phyloP scores from a whole-genome alignment of 441 rosid species.

The Erodium trifolium region DNA sequence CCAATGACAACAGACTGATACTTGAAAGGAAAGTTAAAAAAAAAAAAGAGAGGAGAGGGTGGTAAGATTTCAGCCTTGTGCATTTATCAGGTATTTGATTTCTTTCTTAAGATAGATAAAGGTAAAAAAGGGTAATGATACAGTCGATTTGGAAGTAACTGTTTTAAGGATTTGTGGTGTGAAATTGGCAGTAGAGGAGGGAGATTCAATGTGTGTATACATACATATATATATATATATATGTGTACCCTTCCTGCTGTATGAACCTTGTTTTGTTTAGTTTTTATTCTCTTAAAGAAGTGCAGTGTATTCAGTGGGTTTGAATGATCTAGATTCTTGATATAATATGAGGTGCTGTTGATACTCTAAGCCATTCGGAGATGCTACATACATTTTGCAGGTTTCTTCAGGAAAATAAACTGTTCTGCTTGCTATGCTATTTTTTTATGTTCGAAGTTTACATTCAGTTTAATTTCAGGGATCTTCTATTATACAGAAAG shows the following conservation, averaged over 20 bases:
- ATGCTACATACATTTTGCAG: neutral
- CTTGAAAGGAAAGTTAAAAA: neutral
- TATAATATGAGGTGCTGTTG: neutral
- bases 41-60: conserved; percentile 5
- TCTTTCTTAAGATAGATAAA: neutral
- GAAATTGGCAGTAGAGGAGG: neutral
- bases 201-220: neutral
- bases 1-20: conserved; percentile 40
- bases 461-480: too few species aligned
- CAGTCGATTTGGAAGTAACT: neutral
- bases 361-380: neutral
- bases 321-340: neutral
- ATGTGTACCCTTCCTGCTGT: neutral
- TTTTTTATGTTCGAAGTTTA: neutral
- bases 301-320: neutral
- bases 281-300: neutral
- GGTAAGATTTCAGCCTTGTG: neutral
- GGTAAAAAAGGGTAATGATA: neutral
- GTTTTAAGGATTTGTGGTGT: neutral
- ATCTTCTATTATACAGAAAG: too few species aligned
- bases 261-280: conserved; percentile 3
- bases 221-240: neutral
- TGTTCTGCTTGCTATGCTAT: neutral
- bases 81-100: neutral
- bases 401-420: neutral